Evolutionary conservation across 768 basidiomycete species (phyloP), one percentile per base, ranked within the genome.

Genomic region (Lyophyllum shimeji): DNA sequence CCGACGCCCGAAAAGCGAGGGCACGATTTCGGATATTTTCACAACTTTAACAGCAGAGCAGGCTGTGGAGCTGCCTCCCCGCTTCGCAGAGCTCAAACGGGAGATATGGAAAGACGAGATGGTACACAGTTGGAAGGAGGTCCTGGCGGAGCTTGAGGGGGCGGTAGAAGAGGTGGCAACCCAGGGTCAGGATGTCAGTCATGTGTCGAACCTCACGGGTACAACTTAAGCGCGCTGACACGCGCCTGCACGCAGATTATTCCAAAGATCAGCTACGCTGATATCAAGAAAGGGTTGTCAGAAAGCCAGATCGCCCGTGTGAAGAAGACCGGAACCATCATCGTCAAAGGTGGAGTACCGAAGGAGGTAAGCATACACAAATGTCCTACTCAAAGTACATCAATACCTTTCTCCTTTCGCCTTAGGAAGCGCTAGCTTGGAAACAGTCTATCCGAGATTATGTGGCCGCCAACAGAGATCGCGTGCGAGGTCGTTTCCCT

Each of bases 41-140:
- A 72, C 74, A 0, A 69, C 76, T 0, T 63, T 77, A 7, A 74
- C 70, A 1, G 74, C 73, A 24, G 69, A 71, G 39, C 61, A 70
- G 1, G 68, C 67, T 4, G 67, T 67, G 0, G 68, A 67, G 4
- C 76, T 89, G 4, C 86, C 86, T 0, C 63, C 71, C 7, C 78
- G 87, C 0, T 90, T 89, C 57, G 61, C 76, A 0, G 76, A 78
- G 6, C 67, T 92, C 23, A 92, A 93, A 72, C 77, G 76, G 56
- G 65, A 69, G 24, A 56, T 90, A 0, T 81, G 79, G 69, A 68
- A 59, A 8, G 80, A 83, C 9, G 60, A 56, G 2, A 66, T 89
- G 9, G 58, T 71, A 7, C 67, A 79, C 57, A 76, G 77, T 44
- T 89, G 87, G 86, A 73, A 71, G 42, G 73, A 81, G 31, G 77